Evolutionary conservation across 805 yeast genomes (phyloP).

Genomic region (Spathaspora sp.): DNA sequence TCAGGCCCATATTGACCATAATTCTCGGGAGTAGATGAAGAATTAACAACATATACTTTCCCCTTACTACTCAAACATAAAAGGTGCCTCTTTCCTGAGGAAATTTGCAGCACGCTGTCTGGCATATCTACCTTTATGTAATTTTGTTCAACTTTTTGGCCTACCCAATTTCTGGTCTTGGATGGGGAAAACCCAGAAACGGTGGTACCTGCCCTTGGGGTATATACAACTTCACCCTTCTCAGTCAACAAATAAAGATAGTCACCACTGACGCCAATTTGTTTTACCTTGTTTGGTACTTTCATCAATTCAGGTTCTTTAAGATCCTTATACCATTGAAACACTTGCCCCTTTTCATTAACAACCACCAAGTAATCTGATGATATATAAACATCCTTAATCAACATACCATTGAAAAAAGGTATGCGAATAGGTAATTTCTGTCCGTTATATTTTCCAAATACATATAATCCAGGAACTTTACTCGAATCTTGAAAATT

Average conservation of each 20-base stretch:
- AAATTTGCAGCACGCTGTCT: constrained; percentile 40
- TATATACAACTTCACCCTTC: constrained; percentile 33
- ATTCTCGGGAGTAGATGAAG: constrained; percentile 46
- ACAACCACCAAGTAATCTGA: constrained; percentile 53
- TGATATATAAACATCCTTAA: constrained; percentile 55
- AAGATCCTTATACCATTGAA: constrained; percentile 61
- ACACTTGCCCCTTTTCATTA: constrained; percentile 65
- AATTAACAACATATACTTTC: constrained; percentile 57
- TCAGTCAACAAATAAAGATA: constrained; percentile 38
- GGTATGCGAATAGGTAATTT: constrained; percentile 56
- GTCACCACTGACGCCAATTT: constrained; percentile 49
- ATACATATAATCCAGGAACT: constrained; percentile 32
- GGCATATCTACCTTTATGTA: constrained; percentile 6
- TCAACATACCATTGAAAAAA: constrained; percentile 57
- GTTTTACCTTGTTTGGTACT: constrained; percentile 25
- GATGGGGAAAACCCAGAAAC: constrained; percentile 11
- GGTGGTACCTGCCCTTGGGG: constrained; percentile 21
- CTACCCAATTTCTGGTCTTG: constrained; percentile 21
- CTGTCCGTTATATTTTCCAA: constrained; percentile 33
- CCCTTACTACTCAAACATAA: constrained; percentile 60
- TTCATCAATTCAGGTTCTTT: constrained; percentile 19
- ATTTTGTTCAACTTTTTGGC: constrained; percentile 6
- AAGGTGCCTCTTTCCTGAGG: constrained; percentile 66
- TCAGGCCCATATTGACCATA: constrained; percentile 85
- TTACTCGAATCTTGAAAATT: constrained; percentile 19